Conservation (phyloP, 345 rosid species). For the Citrus sinensis region DVS_A1.0 CM039164.1:24868001-24868500, state of each 20-base stretch:
- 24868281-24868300: constrained; percentile 70
- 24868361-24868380: background rate
- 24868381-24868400: background rate
- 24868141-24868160: background rate
- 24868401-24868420: constrained; percentile 4
- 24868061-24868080: constrained; percentile 61
- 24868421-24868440: constrained; percentile 90
- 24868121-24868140: background rate
- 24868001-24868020: constrained; percentile 73
- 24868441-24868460: constrained; percentile 87
- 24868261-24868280: constrained; percentile 76
- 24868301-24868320: constrained; percentile 43
- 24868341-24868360: background rate
- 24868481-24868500: constrained; percentile 94
- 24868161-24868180: background rate
- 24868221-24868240: constrained; percentile 51
- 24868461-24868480: constrained; percentile 94
- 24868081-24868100: constrained; percentile 70
- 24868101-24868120: background rate
- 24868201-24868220: constrained; percentile 66
- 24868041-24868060: constrained; percentile 66
- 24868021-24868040: constrained; percentile 58
- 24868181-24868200: constrained; percentile 55
- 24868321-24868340: background rate
- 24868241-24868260: constrained; percentile 78